Conservation (phyloP, 208 protist genomes). For the Trypanosoma melophagium region DNA sequence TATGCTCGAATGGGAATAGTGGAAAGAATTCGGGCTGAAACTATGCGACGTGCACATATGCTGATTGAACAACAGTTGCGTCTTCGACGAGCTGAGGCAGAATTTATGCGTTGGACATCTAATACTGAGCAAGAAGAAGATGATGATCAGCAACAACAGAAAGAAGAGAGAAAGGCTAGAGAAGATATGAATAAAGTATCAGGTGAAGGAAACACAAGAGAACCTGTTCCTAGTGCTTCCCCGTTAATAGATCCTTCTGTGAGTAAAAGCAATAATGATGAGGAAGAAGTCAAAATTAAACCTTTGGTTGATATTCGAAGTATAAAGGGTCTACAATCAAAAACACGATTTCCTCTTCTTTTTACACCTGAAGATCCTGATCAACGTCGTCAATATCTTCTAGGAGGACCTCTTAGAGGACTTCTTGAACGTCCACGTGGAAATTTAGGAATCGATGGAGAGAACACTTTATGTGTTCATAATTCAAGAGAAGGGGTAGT, state of each 20-base stretch:
- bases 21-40: slow-evolving; percentile 26
- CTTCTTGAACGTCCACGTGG: neutral
- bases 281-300: neutral
- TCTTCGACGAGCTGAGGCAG: slow-evolving; percentile 14
- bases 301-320: slow-evolving; percentile 4
- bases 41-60: slow-evolving; percentile 24
- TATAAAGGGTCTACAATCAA: neutral
- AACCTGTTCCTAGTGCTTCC: neutral
- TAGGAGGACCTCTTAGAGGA: neutral
- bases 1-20: slow-evolving; percentile 4
- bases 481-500: neutral
- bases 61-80: slow-evolving; percentile 32
- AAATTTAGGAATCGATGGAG: neutral
- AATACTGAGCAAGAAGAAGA: neutral
- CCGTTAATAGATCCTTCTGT: neutral
- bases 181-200: neutral
- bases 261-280: neutral
- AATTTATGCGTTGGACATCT: neutral
- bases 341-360: neutral
- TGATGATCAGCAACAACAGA: neutral
- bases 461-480: neutral
- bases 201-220: neutral
- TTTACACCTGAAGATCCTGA: neutral
- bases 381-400: neutral
- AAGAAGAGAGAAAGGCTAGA: neutral